Percentiles rank a stretch among this genome's conserved stretches.
Conservation (phyloP, 352 stramenopile species). For the Phytophthora multivora region DNA sequence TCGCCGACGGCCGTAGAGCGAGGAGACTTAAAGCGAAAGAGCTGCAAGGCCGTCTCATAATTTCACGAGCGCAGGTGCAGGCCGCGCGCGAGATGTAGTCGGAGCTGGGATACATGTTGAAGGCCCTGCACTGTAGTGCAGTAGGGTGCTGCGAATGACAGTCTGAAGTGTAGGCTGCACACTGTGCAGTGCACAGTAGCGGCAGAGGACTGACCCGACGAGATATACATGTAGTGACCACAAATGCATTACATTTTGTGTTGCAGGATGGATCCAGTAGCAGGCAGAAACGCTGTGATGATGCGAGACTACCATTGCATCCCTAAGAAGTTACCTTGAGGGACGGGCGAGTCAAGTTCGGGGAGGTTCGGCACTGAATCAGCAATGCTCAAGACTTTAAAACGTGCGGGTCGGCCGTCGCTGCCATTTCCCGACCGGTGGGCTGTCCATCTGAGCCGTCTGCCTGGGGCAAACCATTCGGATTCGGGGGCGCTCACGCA, state of each 20-base stretch:
- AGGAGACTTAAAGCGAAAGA: background rate
- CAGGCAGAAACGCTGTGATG: too few species aligned
- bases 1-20: background rate
- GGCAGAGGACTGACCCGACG: background rate
- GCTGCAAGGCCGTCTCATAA: background rate
- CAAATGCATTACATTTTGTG: too few species aligned
- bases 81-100: background rate
- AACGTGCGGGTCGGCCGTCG: constrained; percentile 17
- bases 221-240: too few species aligned
- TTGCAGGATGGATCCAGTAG: too few species aligned
- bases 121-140: background rate
- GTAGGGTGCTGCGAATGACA: too few species aligned
- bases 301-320: background rate
- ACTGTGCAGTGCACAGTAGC: too few species aligned
- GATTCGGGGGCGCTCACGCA: background rate
- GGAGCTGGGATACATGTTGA: background rate
- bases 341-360: background rate
- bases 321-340: background rate
- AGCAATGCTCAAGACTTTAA: background rate
- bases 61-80: background rate
- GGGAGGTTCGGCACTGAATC: background rate
- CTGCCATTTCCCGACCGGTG: background rate
- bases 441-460: constrained; percentile 33
- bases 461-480: constrained; percentile 6
- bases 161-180: too few species aligned